Evolutionary conservation across 2,329 filamentous ascomycete species (phyloP).

Genomic region (Nannizzia gypsea): DNA sequence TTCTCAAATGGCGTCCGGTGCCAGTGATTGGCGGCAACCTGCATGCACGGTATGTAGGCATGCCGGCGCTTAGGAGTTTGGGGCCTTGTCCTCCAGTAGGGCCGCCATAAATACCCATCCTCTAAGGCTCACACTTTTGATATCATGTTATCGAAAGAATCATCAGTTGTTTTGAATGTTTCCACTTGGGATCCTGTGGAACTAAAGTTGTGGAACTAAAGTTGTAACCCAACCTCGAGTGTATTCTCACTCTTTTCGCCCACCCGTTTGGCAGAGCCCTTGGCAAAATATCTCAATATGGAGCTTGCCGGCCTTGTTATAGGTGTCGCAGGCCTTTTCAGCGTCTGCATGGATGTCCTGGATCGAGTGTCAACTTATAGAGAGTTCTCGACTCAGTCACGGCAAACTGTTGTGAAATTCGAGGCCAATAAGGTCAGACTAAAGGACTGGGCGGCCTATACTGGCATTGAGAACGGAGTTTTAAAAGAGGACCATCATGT

Average conservation of each 20-base stretch:
- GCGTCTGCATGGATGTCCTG: not conserved
- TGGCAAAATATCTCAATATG: not conserved
- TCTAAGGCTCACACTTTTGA: not conserved
- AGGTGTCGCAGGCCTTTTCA: not conserved
- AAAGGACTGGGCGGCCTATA: not conserved
- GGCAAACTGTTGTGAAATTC: not conserved
- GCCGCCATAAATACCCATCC: not conserved
- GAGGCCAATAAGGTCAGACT: not conserved
- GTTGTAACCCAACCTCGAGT: no score
- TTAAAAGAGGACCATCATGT: not conserved
- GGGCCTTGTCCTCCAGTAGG: not conserved
- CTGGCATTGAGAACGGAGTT: not conserved
- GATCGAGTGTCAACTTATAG: not conserved
- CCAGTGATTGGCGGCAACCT: not conserved
- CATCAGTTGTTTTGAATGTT: not conserved
- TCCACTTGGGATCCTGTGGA: not conserved
- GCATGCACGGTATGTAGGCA: not conserved
- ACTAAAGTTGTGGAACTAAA: no score
- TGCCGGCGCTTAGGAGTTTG: not conserved
- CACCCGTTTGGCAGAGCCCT: no score
- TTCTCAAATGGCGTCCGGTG: not conserved
- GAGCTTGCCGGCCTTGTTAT: not conserved
- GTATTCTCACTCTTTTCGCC: no score
- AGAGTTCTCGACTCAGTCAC: not conserved
- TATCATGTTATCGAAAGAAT: not conserved